Conservation (phyloP, 2,329 filamentous ascomycete genomes). For the Aspergillus japonicus region DNA sequence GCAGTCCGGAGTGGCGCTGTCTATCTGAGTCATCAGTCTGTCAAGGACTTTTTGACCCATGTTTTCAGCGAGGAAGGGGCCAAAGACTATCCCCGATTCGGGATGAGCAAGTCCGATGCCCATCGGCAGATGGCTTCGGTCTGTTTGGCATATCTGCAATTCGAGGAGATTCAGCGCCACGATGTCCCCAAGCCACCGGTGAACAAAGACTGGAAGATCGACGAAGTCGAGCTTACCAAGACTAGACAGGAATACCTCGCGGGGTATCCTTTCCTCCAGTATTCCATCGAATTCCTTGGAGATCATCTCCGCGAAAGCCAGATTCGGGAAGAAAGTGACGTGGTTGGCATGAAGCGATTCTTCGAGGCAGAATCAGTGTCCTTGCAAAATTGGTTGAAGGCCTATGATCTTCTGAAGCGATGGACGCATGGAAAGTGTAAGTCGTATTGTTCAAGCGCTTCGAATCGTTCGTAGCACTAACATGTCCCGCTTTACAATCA, state of each 20-base stretch:
- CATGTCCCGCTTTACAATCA: neutral
- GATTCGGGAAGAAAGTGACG: neutral
- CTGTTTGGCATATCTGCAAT: neutral
- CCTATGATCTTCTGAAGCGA: conserved; percentile 3
- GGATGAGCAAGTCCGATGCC: neutral
- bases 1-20: neutral
- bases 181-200: conserved; percentile 1
- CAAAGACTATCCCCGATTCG: neutral
- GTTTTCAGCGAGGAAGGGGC: neutral
- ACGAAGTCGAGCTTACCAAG: neutral
- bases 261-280: neutral
- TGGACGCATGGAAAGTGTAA: conserved; percentile 3
- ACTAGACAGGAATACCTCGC: neutral
- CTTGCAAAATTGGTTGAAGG: neutral
- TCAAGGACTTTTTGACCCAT: conserved; percentile 1
- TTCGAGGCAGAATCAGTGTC: neutral
- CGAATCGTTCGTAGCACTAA: neutral
- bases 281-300: neutral
- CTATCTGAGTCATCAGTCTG: conserved; percentile 1
- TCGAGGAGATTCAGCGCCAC: neutral
- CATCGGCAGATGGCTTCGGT: neutral
- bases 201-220: neutral
- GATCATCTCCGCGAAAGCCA: neutral
- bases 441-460: neutral
- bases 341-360: neutral